Conservation (phyloP, 345 rosid genomes). For the Clarkia xantiana region DNA sequence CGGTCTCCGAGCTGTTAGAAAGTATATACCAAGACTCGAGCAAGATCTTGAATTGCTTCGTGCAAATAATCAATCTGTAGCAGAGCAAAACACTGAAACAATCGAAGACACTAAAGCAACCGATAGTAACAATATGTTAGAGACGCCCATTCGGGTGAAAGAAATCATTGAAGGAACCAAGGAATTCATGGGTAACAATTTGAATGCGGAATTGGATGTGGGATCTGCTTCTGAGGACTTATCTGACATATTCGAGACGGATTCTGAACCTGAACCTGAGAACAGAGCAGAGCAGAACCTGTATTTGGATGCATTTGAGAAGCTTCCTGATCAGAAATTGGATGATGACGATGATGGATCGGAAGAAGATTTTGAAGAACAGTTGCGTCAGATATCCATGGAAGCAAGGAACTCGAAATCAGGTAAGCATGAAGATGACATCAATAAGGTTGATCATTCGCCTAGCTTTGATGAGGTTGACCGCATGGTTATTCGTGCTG, state of each 20-base stretch:
- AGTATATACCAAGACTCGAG: conserved; percentile 67
- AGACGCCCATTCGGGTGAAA: conserved; percentile 17
- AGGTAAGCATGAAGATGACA: conserved; percentile 10
- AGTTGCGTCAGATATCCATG: conserved; percentile 23
- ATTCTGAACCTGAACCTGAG: conserved; percentile 43
- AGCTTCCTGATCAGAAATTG: conserved; percentile 34
- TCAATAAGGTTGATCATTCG: conserved; percentile 9
- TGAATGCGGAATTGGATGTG: conserved; percentile 20
- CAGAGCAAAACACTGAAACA: conserved; percentile 12
- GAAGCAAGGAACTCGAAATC: conserved; percentile 14
- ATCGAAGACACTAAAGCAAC: conserved; percentile 14
- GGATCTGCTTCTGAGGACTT: conserved; percentile 60
- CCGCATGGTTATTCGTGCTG: conserved; percentile 68
- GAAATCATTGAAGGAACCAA: conserved; percentile 28
- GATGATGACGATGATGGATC: conserved; percentile 8
- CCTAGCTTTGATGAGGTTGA: conserved; percentile 73
- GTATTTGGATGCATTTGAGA: conserved; percentile 58
- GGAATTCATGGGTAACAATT: conserved; percentile 31
- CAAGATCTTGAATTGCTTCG: conserved; percentile 67
- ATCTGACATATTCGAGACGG: conserved; percentile 78
- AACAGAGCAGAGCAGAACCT: conserved; percentile 34
- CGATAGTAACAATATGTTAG: background rate
- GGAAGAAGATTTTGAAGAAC: conserved; percentile 40
- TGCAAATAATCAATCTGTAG: conserved; percentile 28
- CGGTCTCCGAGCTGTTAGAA: conserved; percentile 65